phyloP scores from a whole-genome alignment of 352 stramenopile genomes.

The Globisporangium rhizosaccharum region DNA sequence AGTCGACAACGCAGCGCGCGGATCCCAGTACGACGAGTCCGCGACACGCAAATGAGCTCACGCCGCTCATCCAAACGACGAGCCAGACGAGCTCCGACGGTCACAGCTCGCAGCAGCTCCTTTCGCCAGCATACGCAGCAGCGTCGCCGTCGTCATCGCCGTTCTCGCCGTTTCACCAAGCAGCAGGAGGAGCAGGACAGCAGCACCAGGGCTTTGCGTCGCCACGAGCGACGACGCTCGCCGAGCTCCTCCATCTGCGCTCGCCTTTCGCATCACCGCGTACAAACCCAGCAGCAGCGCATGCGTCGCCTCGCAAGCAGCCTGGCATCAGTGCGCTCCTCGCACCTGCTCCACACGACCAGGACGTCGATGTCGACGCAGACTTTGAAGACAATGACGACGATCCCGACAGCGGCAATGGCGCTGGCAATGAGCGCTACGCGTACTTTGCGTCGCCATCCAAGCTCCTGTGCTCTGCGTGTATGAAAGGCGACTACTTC shows the following conservation, averaged over 20 bases:
- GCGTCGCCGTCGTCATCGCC: conserved; percentile 19
- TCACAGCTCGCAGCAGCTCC: conserved; percentile 16
- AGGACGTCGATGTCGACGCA: background rate
- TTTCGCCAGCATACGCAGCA: conserved; percentile 43
- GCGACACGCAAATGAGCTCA: conserved; percentile 36
- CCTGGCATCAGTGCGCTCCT: too few species aligned
- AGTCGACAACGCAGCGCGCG: background rate
- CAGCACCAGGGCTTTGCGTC: conserved; percentile 7
- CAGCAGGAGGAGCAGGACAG: background rate
- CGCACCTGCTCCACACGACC: background rate
- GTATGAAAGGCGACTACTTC: conserved; percentile 70
- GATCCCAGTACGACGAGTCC: background rate
- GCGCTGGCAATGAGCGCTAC: conserved; percentile 16
- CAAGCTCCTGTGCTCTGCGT: conserved; percentile 62
- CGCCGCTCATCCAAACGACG: conserved; percentile 38
- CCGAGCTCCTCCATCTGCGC: conserved; percentile 5
- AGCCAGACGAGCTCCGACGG: conserved; percentile 19
- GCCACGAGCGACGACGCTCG: conserved; percentile 3
- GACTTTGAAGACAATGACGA: conserved; percentile 7
- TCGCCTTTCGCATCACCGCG: background rate
- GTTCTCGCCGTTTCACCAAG: conserved; percentile 24
- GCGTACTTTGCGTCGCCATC: conserved; percentile 55
- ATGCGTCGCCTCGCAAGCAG: too few species aligned
- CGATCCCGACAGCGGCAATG: conserved; percentile 21
- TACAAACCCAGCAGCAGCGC: background rate